Evolutionary conservation across 2,329 filamentous ascomycete species (phyloP).

Genomic region (Colletotrichum camelliae): DNA sequence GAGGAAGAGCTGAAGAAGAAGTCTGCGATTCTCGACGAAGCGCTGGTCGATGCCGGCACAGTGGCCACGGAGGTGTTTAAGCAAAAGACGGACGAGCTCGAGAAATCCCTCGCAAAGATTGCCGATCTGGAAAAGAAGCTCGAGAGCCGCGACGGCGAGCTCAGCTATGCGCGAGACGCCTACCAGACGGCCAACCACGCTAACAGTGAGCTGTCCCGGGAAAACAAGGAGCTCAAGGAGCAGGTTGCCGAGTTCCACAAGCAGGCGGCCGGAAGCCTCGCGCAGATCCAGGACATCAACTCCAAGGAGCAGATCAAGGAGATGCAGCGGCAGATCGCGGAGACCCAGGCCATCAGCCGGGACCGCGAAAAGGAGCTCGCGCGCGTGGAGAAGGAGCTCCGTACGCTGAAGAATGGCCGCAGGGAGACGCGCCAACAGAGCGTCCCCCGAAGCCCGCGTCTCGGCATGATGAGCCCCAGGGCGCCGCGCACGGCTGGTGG

Average conservation of each 20-base stretch:
- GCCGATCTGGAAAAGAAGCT: slow-evolving; percentile 44
- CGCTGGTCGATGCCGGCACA: slow-evolving; percentile 29
- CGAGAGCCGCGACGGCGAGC: slow-evolving; percentile 44
- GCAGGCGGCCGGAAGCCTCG: slow-evolving; percentile 49
- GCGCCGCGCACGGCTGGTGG: slow-evolving; percentile 36
- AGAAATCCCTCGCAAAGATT: slow-evolving; percentile 42
- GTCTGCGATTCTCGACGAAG: slow-evolving; percentile 36
- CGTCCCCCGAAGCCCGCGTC: slow-evolving; percentile 62
- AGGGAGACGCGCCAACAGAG: slow-evolving; percentile 62
- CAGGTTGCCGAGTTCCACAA: slow-evolving; percentile 45
- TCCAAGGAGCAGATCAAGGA: slow-evolving; percentile 36
- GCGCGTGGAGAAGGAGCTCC: slow-evolving; percentile 53
- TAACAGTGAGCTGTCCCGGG: slow-evolving; percentile 47
- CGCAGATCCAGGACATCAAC: slow-evolving; percentile 54
- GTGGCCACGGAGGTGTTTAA: slow-evolving; percentile 30
- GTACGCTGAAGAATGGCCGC: slow-evolving; percentile 51
- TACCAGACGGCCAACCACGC: slow-evolving; percentile 65
- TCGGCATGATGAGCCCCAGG: slow-evolving; percentile 58
- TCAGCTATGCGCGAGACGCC: slow-evolving; percentile 60
- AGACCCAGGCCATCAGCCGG: slow-evolving; percentile 46
- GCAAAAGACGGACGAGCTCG: slow-evolving; percentile 46
- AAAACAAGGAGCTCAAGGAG: slow-evolving; percentile 51
- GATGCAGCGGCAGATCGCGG: slow-evolving; percentile 42
- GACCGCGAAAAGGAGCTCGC: slow-evolving; percentile 59
- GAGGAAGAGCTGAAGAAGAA: slow-evolving; percentile 41